Evolutionary conservation across 345 rosid species (phyloP), one percentile per base, ranked within the genome.

Genomic region (Melaleuca alternifolia): DNA sequence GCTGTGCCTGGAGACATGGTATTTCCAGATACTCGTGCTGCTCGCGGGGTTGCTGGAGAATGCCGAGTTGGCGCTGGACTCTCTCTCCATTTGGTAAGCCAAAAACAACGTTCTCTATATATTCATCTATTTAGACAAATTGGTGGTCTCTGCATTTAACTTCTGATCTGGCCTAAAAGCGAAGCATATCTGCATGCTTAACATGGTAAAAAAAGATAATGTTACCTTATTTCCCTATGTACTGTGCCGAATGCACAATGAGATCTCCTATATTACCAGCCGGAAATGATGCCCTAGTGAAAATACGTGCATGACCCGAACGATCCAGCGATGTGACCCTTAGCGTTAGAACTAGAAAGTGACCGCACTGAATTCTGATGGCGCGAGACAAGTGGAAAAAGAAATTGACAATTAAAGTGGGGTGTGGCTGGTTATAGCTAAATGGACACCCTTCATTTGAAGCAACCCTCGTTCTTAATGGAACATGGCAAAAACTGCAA

Each of bases 1-100:
- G 96, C 89, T 93, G 81, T 92, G 93, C 86, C 91, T 94, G 28
- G 96, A 94, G 91, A 86, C 92, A 50, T 91, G 95, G 95, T 93
- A 94, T 77, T 91, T 91, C 85, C 94, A 94, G 89, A 86, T 93
- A 15, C 89, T 93, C 4, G 96, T 94, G 50, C 89, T 94, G 10
- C 87, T 93, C 30, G 92, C 96, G 59, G 95, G 95, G 3, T 88
- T 94, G 87, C 91, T 94, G 11, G 91, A 92, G 56, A 90, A 94
- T 41, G 93, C 94, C 20, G 91, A 94, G 57, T 85, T 94, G 89
- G 92, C 95, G 84, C 90, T 94, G 88, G 93, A 92, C 71, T 92
- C 95, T 33, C 93, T 92, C 82, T 90, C 94, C 23, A 89, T 92
- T 56, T 93, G 94, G 57, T 83, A 83, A n/a, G 84, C 41, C 52